Base-by-base conservation (phyloP, 345 rosid genomes). In the Carallia pectinifolia region DNA sequence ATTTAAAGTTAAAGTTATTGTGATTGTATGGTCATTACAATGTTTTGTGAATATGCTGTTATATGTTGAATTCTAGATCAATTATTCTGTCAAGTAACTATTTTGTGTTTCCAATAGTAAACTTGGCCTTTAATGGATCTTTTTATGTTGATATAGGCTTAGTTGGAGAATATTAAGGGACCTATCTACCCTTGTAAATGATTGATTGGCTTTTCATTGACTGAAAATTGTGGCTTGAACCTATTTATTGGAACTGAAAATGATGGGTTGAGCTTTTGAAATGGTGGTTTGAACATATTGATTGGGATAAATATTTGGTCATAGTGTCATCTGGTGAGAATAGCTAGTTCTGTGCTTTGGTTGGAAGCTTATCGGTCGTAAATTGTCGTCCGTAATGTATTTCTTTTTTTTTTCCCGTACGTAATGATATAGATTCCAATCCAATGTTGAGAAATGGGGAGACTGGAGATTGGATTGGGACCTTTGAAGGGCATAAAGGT, bases 381-480 rank as follows among this genome's bases (percentile, higher is more conserved):
- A 8, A 44, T 9, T 66, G n/a, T 8, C 27, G 8, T 29, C 13
- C 33, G 4, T 66, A 16, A 33, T 31, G 30, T 16, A 16, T n/a
- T 19, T 29, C 16, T 12, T 31, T 47, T 44, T 50, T 0, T 44
- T 66, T 6, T 34, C 59, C 59, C 62, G 47, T n/a, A 5, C 83
- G 50, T 44, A 44, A 69, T 23, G 67, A 13, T 69, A 61, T 72
- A 89, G 97, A 90, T 84, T 86, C 96, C 62, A 90, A 79, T 52
- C 98, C 98, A 33, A 89, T 93, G 98, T 71, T 93, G 80, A 89
- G 98, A 79, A 93, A 93, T 77, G 98, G 96, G 64, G 98, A 93
- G 85, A 90, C 92, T 50, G 98, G 97, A 63, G 97, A 93, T 56
- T 93, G 96, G 98, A 88, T 93, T 50, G 97, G 97, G 55, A 93